Conservation (phyloP, 768 basidiomycete species). For the Auricularia cornea region DNA sequence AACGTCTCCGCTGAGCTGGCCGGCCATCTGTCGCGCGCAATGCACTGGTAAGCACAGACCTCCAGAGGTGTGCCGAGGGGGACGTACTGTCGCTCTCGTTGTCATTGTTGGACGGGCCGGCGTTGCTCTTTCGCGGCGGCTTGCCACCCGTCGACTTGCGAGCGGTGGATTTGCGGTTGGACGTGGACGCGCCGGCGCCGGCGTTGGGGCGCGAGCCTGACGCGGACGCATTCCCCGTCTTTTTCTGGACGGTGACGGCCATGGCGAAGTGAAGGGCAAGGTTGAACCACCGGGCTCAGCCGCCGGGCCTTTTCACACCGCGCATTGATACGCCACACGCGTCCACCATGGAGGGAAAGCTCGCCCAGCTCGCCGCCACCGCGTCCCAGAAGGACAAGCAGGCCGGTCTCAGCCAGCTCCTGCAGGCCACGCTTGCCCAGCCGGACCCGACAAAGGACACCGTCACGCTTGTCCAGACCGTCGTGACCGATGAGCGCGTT, state of each 20-base stretch:
- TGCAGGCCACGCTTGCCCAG: slow-evolving; percentile 56
- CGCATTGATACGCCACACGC: slow-evolving; percentile 1
- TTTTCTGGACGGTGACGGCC: not conserved
- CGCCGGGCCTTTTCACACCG: not conserved
- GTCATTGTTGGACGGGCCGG: slow-evolving; percentile 1
- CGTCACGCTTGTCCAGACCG: slow-evolving; percentile 66
- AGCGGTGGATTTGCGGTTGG: slow-evolving; percentile 39
- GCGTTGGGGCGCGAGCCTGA: not conserved
- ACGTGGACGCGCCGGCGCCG: not conserved
- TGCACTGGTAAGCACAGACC: not conserved
- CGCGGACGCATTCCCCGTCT: not conserved
- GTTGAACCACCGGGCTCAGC: not conserved
- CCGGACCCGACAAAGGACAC: slow-evolving; percentile 46
- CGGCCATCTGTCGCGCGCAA: slow-evolving; percentile 4
- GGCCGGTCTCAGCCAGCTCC: slow-evolving; percentile 58
- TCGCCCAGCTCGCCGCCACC: slow-evolving; percentile 53
- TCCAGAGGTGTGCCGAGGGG: not conserved
- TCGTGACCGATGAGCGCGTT: slow-evolving; percentile 72
- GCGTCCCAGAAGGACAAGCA: slow-evolving; percentile 76
- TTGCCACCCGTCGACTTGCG: slow-evolving; percentile 78
- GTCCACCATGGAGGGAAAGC: slow-evolving; percentile 51
- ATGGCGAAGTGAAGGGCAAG: not conserved
- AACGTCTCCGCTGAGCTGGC: slow-evolving; percentile 48
- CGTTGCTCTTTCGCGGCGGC: slow-evolving; percentile 30
- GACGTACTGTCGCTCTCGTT: slow-evolving; percentile 5